phyloP scores from a whole-genome alignment of 495 filamentous ascomycete species.

The Lasiosphaeris hirsuta region DNA sequence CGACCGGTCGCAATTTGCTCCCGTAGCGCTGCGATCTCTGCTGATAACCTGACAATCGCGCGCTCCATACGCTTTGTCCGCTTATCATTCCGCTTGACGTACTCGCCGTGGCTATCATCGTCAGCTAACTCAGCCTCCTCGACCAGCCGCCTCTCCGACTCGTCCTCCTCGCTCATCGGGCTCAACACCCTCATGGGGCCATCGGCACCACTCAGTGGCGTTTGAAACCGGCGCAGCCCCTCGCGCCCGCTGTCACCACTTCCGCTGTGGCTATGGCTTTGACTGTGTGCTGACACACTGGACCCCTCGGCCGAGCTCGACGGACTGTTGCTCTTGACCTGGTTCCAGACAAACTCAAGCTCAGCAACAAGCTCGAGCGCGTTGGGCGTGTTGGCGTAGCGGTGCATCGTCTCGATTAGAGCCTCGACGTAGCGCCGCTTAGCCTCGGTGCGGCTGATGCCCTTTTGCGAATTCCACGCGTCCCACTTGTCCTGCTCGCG shows the following conservation, averaged over 20 bases:
- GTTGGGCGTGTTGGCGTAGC: slow-evolving; percentile 81
- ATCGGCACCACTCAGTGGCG: slow-evolving; percentile 45
- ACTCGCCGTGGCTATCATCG: slow-evolving; percentile 43
- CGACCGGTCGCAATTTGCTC: slow-evolving; percentile 79
- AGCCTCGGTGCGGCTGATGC: slow-evolving; percentile 80
- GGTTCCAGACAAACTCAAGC: slow-evolving; percentile 97
- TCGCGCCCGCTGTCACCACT: slow-evolving; percentile 7
- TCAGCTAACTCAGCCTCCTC: slow-evolving; percentile 36
- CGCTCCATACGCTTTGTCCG: slow-evolving; percentile 85
- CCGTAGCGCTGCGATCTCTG: slow-evolving; percentile 88
- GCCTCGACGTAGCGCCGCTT: slow-evolving; percentile 92
- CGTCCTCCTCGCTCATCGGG: slow-evolving; percentile 78
- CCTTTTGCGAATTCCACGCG: slow-evolving; percentile 85
- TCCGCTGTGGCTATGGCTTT: slow-evolving; percentile 10
- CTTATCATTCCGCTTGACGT: slow-evolving; percentile 45
- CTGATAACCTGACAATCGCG: slow-evolving; percentile 83
- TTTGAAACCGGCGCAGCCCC: slow-evolving; percentile 32
- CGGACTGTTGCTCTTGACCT: slow-evolving; percentile 79
- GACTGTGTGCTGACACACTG: slow-evolving; percentile 20
- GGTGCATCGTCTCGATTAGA: slow-evolving; percentile 94
- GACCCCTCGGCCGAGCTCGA: slow-evolving; percentile 57
- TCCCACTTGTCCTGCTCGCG: slow-evolving; percentile 70
- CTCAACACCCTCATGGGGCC: slow-evolving; percentile 66
- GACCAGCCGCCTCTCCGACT: slow-evolving; percentile 51
- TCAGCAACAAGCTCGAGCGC: slow-evolving; percentile 86